A percentile compares a stretch with the other conserved stretches of the same genome.
phyloP scores from a whole-genome alignment of 2,329 filamentous ascomycete genomes.

The Xylariales sp. region DNA sequence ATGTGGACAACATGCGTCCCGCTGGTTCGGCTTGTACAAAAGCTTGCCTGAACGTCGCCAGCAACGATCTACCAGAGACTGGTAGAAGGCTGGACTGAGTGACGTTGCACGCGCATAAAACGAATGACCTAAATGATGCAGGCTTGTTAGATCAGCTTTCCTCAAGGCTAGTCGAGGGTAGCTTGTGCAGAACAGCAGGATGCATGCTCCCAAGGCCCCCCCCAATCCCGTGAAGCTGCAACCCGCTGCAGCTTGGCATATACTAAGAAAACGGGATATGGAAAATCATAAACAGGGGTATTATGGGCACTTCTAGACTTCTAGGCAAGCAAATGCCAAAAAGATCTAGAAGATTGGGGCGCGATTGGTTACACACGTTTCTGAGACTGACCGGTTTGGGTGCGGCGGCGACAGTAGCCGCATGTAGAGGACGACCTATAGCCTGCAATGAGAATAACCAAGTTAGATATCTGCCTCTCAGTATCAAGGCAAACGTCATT shows the following conservation, averaged over 20 bases:
- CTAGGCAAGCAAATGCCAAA: background rate
- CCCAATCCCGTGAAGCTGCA: no score
- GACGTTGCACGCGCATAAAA: slow-evolving; percentile 64
- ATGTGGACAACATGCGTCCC: slow-evolving; percentile 83
- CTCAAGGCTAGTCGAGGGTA: no score
- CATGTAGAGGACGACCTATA: slow-evolving; percentile 49
- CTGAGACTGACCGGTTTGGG: slow-evolving; percentile 42
- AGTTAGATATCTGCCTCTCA: slow-evolving; percentile 6
- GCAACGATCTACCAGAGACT: slow-evolving; percentile 66
- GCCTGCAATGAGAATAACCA: slow-evolving; percentile 34
- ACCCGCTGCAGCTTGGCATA: no score
- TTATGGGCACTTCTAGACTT: background rate
- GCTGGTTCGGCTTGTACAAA: slow-evolving; percentile 75
- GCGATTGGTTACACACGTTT: slow-evolving; percentile 36
- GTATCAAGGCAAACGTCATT: background rate
- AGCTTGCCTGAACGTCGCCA: slow-evolving; percentile 72
- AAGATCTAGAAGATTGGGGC: no score
- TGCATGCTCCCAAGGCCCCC: no score
- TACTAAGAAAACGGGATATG: no score
- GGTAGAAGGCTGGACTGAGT: slow-evolving; percentile 64
- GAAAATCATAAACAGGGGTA: no score
- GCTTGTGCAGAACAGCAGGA: no score
- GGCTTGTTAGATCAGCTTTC: no score
- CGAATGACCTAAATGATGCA: slow-evolving; percentile 64
- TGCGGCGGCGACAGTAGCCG: slow-evolving; percentile 44